Conservation (phyloP, 305 asterid species). For the Fraxinus sp. region DNA sequence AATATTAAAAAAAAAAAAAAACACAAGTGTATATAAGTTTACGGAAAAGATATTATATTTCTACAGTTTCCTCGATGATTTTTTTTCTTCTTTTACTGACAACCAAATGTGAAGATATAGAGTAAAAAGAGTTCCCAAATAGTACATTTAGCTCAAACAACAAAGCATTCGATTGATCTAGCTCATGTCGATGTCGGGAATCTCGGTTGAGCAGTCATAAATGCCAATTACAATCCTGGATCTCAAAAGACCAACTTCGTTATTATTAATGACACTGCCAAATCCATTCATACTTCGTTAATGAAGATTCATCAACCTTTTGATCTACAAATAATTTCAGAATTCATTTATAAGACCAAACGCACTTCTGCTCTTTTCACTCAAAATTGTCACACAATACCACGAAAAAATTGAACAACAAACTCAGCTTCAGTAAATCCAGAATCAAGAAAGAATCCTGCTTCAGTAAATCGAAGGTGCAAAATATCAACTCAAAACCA, state of each 20-base stretch:
- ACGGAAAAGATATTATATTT: neutral
- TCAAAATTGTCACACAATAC: neutral
- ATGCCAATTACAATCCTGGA: slow-evolving; percentile 11
- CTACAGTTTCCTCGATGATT: neutral
- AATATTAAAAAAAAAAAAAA: neutral
- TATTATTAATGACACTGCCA: slow-evolving; percentile 13
- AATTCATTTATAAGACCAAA: neutral
- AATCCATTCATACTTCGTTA: slow-evolving; percentile 4
- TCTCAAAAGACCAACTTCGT: neutral
- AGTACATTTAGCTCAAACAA: neutral
- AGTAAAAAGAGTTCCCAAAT: neutral
- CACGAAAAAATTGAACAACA: slow-evolving; percentile 5
- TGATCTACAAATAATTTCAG: neutral
- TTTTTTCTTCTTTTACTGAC: neutral
- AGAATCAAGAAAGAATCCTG: slow-evolving; percentile 6
- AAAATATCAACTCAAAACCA: slow-evolving; percentile 20
- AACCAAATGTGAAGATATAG: neutral
- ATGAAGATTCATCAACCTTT: neutral
- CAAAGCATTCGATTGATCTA: neutral
- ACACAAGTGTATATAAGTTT: neutral
- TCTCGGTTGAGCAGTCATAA: slow-evolving; percentile 5
- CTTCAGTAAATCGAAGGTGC: slow-evolving; percentile 5
- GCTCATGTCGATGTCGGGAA: neutral
- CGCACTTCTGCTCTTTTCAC: neutral
- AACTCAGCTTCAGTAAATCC: slow-evolving; percentile 17